A percentile compares a stretch with the other conserved stretches of the same genome.
Conservation (phyloP, 164 flowering plant species). For the Protea cynaroides region DNA sequence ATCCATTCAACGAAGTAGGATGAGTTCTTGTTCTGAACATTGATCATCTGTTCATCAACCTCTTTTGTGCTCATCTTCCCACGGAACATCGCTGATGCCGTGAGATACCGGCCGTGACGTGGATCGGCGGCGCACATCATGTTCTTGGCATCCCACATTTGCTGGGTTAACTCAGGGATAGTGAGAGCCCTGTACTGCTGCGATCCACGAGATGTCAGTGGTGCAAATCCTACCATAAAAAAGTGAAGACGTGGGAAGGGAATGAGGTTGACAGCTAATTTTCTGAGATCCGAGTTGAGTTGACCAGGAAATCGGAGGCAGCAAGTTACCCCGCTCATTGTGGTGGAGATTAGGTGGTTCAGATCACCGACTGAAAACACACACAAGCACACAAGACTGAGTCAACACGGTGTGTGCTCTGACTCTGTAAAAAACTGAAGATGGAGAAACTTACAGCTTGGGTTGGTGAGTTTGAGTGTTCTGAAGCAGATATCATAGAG, state of each 20-base stretch:
- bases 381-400: not conserved
- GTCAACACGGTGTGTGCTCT: too few relatives aligned
- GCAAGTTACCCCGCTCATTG: constrained; percentile 74
- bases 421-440: too few relatives aligned
- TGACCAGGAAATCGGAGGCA: constrained; percentile 78
- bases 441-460: constrained; percentile 43
- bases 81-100: constrained; percentile 70
- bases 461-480: constrained; percentile 63
- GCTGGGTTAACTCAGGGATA: constrained; percentile 72
- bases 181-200: constrained; percentile 59
- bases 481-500: constrained; percentile 66
- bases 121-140: constrained; percentile 85
- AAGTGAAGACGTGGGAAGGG: constrained; percentile 79
- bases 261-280: constrained; percentile 64
- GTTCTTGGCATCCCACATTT: constrained; percentile 75
- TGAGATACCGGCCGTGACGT: constrained; percentile 62
- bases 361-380: constrained; percentile 53
- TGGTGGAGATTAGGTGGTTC: constrained; percentile 67
- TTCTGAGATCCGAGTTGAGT: constrained; percentile 69
- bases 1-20: constrained; percentile 77
- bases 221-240: constrained; percentile 77
- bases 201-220: constrained; percentile 57
- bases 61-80: constrained; percentile 74
- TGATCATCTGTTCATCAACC: constrained; percentile 64
- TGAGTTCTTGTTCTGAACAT: constrained; percentile 70